Base-by-base conservation (phyloP, 2,329 filamentous ascomycete species). In the Microsporum canis region DNA sequence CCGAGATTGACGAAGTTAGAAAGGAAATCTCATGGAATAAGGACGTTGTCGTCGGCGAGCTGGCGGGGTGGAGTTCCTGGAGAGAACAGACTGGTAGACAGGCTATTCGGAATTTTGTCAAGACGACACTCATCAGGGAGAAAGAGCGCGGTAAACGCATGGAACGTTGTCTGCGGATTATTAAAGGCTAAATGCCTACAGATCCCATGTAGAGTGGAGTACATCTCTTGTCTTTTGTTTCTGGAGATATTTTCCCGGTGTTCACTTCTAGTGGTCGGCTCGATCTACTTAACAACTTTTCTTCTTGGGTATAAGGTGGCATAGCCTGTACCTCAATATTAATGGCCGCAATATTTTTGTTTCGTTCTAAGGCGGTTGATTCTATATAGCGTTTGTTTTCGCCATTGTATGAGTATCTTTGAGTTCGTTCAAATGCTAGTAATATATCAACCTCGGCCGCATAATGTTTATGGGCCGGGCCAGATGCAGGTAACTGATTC, bases 11-110 rank as follows among this genome's bases (percentile, higher is more conserved):
- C 23, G 82, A 84, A 49, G 75, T 96, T n/a, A 86, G 87, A 0
- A 84, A 84, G 58, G 94, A 99, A 73, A 77, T 99, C 60, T 79
- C 90, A 57, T 96, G 94, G 73, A 96, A 91, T 56, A 92, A 96
- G 75, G 89, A 95, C 73, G 90, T 92, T 12, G 92, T 97, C 29
- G 92, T 95, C 5, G 82, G 85, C 1, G 94, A 99, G 76, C 74
- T 99, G 61, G 94, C 94, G 0, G 91, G 89, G 14, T 99, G 94
- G 90, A 91, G 96, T 69, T 90, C 95, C 45, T 84, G 91, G 77
- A 85, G 95, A 69, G 89, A 90, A 66, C 84, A 83, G 68, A 84
- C 89, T 76, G 91, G 88, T 1, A 79, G 85, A 63, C 82, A 82
- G 62, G 88, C 89, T 33, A 82, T 96, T 63, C 84, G 81, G 65